phyloP scores from a whole-genome alignment of 441 rosid species.

The Omphalea diandra region DNA sequence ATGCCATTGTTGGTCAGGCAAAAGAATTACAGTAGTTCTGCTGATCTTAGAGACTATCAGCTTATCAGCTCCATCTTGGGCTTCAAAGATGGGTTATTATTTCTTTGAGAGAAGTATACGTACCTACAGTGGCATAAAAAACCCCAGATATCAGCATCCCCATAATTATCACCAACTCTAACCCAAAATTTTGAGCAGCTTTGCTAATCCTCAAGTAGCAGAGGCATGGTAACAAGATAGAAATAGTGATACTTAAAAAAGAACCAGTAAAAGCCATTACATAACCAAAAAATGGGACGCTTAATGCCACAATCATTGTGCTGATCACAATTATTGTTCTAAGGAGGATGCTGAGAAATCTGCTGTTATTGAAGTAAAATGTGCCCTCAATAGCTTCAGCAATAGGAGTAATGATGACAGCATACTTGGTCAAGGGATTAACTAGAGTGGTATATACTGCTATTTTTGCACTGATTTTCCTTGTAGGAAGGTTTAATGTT shows the following conservation, averaged over 20 bases:
- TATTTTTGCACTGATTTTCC: constrained; percentile 43
- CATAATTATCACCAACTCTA: constrained; percentile 35
- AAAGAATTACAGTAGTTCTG: not conserved
- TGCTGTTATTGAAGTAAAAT: constrained; percentile 26
- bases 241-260: constrained; percentile 46
- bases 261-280: constrained; percentile 69
- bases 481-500: constrained; percentile 61
- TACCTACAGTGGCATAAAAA: constrained; percentile 38
- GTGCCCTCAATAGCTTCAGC: constrained; percentile 45
- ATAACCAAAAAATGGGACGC: constrained; percentile 61
- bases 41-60: not conserved
- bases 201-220: constrained; percentile 52
- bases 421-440: constrained; percentile 64
- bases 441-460: constrained; percentile 63
- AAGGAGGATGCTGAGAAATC: constrained; percentile 35
- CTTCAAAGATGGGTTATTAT: constrained; percentile 38
- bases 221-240: constrained; percentile 52
- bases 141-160: constrained; percentile 41
- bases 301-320: constrained; percentile 51
- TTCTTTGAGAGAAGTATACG: constrained; percentile 46
- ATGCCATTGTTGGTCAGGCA: not conserved
- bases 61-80: not conserved
- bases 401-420: constrained; percentile 52
- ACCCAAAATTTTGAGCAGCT: constrained; percentile 30
- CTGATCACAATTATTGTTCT: constrained; percentile 48